Percentiles rank a stretch among this genome's conserved stretches.
Conservation (phyloP, 192 early-diverging fungal genomes). For the Thoreauomyces humboldtii region DNA sequence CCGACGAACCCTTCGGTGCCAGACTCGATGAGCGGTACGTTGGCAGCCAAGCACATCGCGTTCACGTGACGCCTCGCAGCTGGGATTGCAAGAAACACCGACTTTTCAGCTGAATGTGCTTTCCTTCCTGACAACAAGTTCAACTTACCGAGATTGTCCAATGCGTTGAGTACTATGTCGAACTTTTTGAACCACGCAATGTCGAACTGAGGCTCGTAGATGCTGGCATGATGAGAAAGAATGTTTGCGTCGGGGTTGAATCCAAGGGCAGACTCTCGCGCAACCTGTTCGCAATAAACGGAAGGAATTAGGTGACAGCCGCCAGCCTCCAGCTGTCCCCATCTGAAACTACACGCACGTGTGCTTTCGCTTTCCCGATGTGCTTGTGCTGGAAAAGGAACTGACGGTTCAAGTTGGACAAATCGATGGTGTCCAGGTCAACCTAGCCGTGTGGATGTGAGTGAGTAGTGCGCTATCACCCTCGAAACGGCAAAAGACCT, state of each 20-base stretch:
- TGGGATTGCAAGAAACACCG: slow-evolving; percentile 27
- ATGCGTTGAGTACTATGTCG: slow-evolving; percentile 90
- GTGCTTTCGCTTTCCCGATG: slow-evolving; percentile 88
- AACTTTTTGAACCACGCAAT: slow-evolving; percentile 86
- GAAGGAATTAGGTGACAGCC: too few relatives aligned
- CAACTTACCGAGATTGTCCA: slow-evolving; percentile 85
- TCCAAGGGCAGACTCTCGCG: slow-evolving; percentile 72
- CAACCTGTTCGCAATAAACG: too few relatives aligned
- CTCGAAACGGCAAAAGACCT: slow-evolving; percentile 6
- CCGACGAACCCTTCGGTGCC: slow-evolving; percentile 94
- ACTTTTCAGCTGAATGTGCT: too few relatives aligned
- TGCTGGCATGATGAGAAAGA: slow-evolving; percentile 76
- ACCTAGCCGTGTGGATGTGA: slow-evolving; percentile 57
- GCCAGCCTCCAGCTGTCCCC: too few relatives aligned
- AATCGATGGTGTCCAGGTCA: slow-evolving; percentile 97
- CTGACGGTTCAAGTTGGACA: slow-evolving; percentile 98
- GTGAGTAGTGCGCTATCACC: not conserved
- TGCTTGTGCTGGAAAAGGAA: slow-evolving; percentile 96
- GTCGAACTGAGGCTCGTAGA: slow-evolving; percentile 81
- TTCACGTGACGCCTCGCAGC: slow-evolving; percentile 94
- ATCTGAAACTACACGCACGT: slow-evolving; percentile 55
- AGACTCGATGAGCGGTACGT: slow-evolving; percentile 91
- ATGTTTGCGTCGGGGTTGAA: slow-evolving; percentile 87
- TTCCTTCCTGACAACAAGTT: not conserved
- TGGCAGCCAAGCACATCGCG: slow-evolving; percentile 88